Evolutionary conservation across 2,329 filamentous ascomycete genomes (phyloP), one percentile per base, ranked within the genome.

Genomic region (Alternaria arborescens): DNA sequence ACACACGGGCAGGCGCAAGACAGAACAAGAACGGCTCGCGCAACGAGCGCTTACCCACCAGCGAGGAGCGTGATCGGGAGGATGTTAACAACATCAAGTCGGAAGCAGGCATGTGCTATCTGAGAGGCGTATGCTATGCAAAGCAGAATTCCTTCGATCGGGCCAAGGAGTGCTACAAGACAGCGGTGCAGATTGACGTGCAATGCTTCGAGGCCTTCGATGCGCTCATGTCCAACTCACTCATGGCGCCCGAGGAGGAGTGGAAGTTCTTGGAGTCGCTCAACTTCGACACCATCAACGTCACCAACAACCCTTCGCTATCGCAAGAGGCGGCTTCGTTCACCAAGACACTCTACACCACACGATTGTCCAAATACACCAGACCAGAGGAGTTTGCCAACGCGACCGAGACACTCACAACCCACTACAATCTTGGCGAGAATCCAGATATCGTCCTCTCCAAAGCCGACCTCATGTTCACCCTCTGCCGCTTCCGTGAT

Each of bases 151-250:
- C 94, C 26, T 98, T 98, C 72, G 95, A 99, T 77, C 89, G 93
- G 34, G 95, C 95, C 53, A 97, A 97, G 78, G 94, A 98, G 72
- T 98, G 95, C 81, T 99, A 98, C 85, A 98, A 97, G 82, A 93
- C 97, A 72, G 95, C 95, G 2, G 93, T 98, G 46, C 89, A 92
- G 63, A 97, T 99, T 73, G 95, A 99, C 75, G 94, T 98, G 4
- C 94, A 97, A 78, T 99, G 95, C 80, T 98, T 97, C 75, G 95
- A 99, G 79, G 95, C 95, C 0, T 98, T 99, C 75, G 94, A 97
- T 71, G 94, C 98, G 82, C 86, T 99, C 56, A 97, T 98, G 89
- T 93, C 93, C 81, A 99, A 99, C 81, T 92, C 92, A 20, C 85
- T 99, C 63, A 91, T 99, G 87, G 88, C 88, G 22, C 93, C 94